These are phyloP conservation scores for Colletotrichum tropicale DNA, from an alignment of 2,329 filamentous ascomycete species.

Conservation along the genomic window DNA sequence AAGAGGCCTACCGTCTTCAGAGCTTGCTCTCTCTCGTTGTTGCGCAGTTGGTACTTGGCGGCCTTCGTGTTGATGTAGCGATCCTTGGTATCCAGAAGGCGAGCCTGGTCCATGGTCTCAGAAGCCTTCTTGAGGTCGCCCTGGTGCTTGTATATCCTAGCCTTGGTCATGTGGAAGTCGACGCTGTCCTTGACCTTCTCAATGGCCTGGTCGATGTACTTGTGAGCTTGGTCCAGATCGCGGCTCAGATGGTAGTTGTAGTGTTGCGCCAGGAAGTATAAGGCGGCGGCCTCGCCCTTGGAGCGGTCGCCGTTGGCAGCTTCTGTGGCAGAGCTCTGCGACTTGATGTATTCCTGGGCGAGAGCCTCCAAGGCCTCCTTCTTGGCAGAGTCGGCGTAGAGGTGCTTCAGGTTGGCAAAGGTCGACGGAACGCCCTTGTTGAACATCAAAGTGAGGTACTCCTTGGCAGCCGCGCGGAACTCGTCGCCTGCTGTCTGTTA, in stretches of 20 bases:
- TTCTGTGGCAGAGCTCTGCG: conserved; percentile 52
- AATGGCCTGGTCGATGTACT: conserved; percentile 84
- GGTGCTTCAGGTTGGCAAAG: conserved; percentile 94
- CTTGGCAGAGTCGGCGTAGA: conserved; percentile 82
- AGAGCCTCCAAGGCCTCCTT: conserved; percentile 76
- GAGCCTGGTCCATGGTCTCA: conserved; percentile 86
- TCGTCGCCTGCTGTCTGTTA: conserved; percentile 64
- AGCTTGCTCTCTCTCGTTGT: conserved; percentile 86
- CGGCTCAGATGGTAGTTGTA: conserved; percentile 93
- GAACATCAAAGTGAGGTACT: conserved; percentile 83
- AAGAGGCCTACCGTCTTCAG: conserved; percentile 92
- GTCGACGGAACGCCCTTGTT: conserved; percentile 93
- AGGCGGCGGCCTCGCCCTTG: conserved; percentile 77
- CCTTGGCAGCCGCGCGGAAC: conserved; percentile 78
- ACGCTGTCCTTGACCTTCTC: conserved; percentile 80
- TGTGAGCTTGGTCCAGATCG: conserved; percentile 79
- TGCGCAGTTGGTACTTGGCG: conserved; percentile 94
- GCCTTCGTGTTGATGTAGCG: conserved; percentile 98
- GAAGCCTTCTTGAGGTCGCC: conserved; percentile 82
- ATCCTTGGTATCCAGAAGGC: conserved; percentile 85
- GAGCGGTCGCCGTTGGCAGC: conserved; percentile 47
- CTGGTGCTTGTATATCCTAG: conserved; percentile 90
- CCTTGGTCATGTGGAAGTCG: conserved; percentile 94
- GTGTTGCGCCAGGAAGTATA: conserved; percentile 95
- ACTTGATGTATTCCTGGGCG: conserved; percentile 78